phyloP scores from a whole-genome alignment of 2,329 filamentous ascomycete species.

The Venturia oleaginea region DNA sequence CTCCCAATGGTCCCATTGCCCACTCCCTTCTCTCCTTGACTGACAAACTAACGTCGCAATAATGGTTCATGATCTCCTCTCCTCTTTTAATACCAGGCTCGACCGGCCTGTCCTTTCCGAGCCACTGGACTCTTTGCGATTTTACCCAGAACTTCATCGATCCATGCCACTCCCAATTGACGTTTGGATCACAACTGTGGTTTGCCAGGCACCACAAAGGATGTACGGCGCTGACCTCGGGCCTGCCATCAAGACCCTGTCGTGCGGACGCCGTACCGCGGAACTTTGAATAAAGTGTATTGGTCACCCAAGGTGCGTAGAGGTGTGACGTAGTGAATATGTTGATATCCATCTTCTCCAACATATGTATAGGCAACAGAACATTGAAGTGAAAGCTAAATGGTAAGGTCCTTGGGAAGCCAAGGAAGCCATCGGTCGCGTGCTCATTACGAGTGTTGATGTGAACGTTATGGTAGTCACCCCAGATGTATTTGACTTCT shows the following conservation, averaged over 20 bases:
- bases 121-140: constrained; percentile 46
- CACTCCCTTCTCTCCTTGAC: constrained; percentile 80
- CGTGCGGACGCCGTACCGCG: constrained; percentile 84
- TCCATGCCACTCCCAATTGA: constrained; percentile 87
- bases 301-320: constrained; percentile 75
- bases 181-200: constrained; percentile 91
- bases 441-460: not conserved
- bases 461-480: constrained; percentile 42
- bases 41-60: constrained; percentile 74
- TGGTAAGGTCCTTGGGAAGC: constrained; percentile 46
- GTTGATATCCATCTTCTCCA: constrained; percentile 79
- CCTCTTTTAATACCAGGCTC: constrained; percentile 60
- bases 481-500: constrained; percentile 57
- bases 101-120: constrained; percentile 19
- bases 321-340: constrained; percentile 49
- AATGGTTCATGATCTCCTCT: constrained; percentile 86
- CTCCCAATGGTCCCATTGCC: constrained; percentile 79
- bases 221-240: constrained; percentile 88
- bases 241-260: constrained; percentile 60
- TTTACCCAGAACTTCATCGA: constrained; percentile 62
- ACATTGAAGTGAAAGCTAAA: constrained; percentile 73
- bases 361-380: constrained; percentile 62
- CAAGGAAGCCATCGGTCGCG: constrained; percentile 14
- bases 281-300: constrained; percentile 89
- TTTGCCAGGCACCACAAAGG: constrained; percentile 95